These are phyloP conservation scores for Wickerhamiella siamensis DNA, from an alignment of 805 yeast genomes.

Conservation along the genomic window DNA sequence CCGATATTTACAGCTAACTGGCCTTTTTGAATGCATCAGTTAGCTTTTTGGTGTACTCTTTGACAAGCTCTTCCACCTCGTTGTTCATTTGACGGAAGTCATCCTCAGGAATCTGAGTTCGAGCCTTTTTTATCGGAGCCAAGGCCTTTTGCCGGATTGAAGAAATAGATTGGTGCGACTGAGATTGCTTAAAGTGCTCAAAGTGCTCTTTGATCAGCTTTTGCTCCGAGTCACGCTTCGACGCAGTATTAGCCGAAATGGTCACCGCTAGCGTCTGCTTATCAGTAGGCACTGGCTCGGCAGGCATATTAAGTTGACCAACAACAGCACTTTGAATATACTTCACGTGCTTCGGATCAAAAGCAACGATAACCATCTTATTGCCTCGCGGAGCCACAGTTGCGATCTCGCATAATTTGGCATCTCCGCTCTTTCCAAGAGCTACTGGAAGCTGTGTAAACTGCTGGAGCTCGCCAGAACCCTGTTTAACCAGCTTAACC, in stretches of 20 bases:
- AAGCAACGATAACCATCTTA: conserved; percentile 52
- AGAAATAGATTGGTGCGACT: conserved; percentile 34
- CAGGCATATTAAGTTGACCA: conserved; percentile 58
- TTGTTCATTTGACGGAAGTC: conserved; percentile 33
- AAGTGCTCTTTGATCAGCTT: conserved; percentile 51
- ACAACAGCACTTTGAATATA: conserved; percentile 56
- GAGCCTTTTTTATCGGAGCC: conserved; percentile 37
- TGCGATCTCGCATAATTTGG: conserved; percentile 33
- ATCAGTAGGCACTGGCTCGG: conserved; percentile 60
- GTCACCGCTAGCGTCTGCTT: conserved; percentile 60
- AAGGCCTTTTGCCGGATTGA: conserved; percentile 44
- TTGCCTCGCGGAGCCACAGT: conserved; percentile 24
- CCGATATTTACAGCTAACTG: conserved; percentile 23
- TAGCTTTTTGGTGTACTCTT: conserved; percentile 45
- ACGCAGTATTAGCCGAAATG: conserved; percentile 62
- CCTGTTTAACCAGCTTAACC: conserved; percentile 51
- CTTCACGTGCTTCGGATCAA: conserved; percentile 64
- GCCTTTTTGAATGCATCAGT: conserved; percentile 40
- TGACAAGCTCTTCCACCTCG: conserved; percentile 58
- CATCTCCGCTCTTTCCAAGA: conserved; percentile 32
- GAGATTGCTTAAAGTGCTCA: conserved; percentile 46
- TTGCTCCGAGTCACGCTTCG: conserved; percentile 38
- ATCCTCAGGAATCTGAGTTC: conserved; percentile 34
- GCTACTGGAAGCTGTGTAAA: conserved; percentile 47
- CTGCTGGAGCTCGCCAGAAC: conserved; percentile 50